Conservation (phyloP, 2,329 filamentous ascomycete species). For the Ophiostoma perfectum region DNA sequence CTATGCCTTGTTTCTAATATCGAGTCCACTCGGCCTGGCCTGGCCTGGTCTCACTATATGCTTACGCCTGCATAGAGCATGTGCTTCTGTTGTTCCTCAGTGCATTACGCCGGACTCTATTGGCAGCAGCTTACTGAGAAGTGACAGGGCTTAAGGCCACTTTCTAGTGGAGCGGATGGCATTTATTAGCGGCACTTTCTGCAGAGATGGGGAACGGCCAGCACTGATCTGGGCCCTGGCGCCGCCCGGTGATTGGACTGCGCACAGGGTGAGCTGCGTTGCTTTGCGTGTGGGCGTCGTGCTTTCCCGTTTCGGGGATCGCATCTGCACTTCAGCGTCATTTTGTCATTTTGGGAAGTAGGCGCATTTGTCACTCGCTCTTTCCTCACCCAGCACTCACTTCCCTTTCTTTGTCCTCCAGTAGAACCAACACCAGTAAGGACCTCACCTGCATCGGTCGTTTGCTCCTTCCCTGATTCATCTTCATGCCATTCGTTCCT, state of each 20-base stretch:
- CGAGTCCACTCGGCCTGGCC: too few species aligned
- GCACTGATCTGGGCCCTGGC: not conserved
- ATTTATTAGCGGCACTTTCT: constrained; percentile 3
- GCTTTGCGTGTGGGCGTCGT: not conserved
- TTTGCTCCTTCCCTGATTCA: not conserved
- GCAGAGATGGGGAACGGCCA: not conserved
- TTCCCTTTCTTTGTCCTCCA: not conserved
- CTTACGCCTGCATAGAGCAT: not conserved
- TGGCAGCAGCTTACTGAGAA: not conserved
- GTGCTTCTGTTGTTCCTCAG: not conserved
- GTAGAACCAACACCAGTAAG: not conserved
- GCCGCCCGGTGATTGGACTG: not conserved
- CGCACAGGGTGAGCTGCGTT: not conserved
- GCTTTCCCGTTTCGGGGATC: constrained; percentile 7
- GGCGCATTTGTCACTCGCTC: constrained; percentile 6
- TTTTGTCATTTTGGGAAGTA: not conserved
- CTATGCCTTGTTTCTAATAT: not conserved
- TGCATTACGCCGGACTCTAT: not conserved
- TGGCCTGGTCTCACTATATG: not conserved
- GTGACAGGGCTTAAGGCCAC: not conserved
- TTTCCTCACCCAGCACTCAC: constrained; percentile 4
- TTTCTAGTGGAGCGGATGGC: not conserved
- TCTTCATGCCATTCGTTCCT: not conserved
- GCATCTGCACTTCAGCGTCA: constrained; percentile 9
- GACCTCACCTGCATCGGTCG: not conserved